Percentiles rank a stretch among this genome's conserved stretches.
phyloP scores from a whole-genome alignment of 148 eudicot genomes.

The Persicaria maculosa region DNA sequence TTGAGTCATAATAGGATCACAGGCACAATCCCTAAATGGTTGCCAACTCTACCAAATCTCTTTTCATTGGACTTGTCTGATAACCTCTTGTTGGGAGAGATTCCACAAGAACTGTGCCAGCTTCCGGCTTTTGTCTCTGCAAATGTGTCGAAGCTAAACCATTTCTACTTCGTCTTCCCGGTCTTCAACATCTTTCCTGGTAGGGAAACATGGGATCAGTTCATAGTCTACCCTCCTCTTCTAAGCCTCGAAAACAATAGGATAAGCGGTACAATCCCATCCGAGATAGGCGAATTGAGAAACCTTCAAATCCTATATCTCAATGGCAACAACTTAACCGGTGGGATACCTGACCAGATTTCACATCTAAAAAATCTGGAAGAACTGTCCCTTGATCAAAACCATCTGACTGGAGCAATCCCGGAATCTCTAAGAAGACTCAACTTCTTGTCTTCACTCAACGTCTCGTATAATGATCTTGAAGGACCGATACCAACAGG shows the following conservation, averaged over 20 bases:
- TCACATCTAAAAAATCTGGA: conserved; percentile 65
- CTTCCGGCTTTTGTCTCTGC: conserved; percentile 44
- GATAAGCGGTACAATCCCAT: conserved; percentile 56
- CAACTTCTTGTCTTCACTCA: conserved; percentile 43
- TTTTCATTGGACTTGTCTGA: conserved; percentile 69
- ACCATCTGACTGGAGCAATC: conserved; percentile 63
- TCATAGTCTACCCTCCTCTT: conserved; percentile 59
- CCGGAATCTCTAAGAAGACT: conserved; percentile 56
- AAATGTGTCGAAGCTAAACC: conserved; percentile 28
- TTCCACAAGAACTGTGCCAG: conserved; percentile 37
- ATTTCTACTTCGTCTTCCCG: conserved; percentile 58
- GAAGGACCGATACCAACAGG: conserved; percentile 53
- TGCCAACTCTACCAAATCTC: conserved; percentile 49
- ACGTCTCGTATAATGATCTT: conserved; percentile 50
- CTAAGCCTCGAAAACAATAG: conserved; percentile 50
- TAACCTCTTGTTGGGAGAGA: conserved; percentile 47
- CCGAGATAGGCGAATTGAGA: conserved; percentile 50
- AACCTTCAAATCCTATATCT: conserved; percentile 58
- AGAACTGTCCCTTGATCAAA: conserved; percentile 50
- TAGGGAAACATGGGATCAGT: conserved; percentile 57
- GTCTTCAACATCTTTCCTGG: conserved; percentile 59
- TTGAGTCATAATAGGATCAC: conserved; percentile 45
- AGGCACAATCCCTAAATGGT: conserved; percentile 66
- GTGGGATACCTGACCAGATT: conserved; percentile 61
- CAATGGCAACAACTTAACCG: conserved; percentile 49